A percentile compares a stretch with the other conserved stretches of the same genome.
phyloP scores from a whole-genome alignment of 768 basidiomycete genomes.

The Cyathus striatus region DNA sequence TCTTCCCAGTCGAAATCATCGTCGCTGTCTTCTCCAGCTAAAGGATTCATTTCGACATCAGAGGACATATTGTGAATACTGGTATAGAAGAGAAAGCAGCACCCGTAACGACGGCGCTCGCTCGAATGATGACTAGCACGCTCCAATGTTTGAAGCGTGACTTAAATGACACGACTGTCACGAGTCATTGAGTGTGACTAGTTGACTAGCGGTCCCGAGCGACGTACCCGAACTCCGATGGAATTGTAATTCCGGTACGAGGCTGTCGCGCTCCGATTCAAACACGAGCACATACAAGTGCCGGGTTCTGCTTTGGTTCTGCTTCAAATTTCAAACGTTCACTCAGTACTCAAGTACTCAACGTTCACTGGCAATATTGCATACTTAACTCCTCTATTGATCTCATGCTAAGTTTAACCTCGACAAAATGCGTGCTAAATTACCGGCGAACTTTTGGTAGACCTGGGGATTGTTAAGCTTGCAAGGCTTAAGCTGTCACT shows the following conservation, averaged over 20 bases:
- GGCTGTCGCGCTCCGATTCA: neutral
- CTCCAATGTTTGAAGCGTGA: neutral
- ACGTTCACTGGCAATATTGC: neutral
- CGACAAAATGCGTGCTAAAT: no score
- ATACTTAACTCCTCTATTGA: neutral
- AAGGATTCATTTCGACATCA: constrained; percentile 7
- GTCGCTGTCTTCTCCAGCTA: constrained; percentile 38
- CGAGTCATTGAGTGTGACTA: neutral
- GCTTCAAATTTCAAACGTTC: no score
- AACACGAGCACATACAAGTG: neutral
- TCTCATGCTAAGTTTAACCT: no score
- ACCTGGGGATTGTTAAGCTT: no score
- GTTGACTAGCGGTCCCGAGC: neutral
- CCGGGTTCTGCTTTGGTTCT: no score
- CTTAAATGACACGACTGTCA: constrained; percentile 2
- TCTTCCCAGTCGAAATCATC: constrained; percentile 84
- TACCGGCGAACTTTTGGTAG: no score
- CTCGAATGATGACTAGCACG: neutral
- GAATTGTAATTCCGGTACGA: neutral
- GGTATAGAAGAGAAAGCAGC: neutral
- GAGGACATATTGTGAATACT: constrained; percentile 13
- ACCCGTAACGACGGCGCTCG: constrained; percentile 1
- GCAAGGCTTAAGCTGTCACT: no score
- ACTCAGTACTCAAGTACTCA: no score
- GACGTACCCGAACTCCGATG: neutral